Conservation (phyloP, 257 asterid species). For the Solanum microdontum region DNA sequence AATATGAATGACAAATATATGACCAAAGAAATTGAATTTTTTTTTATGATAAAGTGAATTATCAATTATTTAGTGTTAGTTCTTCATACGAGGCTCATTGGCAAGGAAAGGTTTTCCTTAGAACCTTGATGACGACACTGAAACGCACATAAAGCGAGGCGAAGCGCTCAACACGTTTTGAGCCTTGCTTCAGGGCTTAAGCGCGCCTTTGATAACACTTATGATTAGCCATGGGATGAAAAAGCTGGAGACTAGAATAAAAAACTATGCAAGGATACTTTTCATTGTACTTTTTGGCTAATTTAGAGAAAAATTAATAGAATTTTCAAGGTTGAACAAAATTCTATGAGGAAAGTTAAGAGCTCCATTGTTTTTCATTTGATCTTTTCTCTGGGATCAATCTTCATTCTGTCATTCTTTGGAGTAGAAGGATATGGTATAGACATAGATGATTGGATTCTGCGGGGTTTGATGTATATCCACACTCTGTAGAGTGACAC, state of each 20-base stretch:
- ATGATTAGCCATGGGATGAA: neutral
- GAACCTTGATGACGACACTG: no score
- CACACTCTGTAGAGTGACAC: neutral
- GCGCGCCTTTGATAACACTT: no score
- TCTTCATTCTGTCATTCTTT: neutral
- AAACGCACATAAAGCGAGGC: no score
- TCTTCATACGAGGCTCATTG: no score
- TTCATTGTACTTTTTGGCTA: neutral
- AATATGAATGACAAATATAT: no score
- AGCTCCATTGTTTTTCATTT: neutral
- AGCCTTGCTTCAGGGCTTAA: no score
- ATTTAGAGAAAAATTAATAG: neutral
- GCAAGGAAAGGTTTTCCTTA: no score
- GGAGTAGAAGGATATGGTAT: neutral
- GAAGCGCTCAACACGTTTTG: no score
- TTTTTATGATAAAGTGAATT: no score
- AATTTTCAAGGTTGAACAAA: neutral
- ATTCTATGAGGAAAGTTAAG: neutral
- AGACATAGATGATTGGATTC: neutral
- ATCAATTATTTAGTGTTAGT: no score
- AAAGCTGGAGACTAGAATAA: neutral
- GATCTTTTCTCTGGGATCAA: neutral
- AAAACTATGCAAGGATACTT: neutral
- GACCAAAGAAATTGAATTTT: no score
- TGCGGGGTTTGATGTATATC: neutral